These are phyloP conservation scores for Dendrobium catenatum DNA, from an alignment of 106 monocot species.

Conservation along the genomic window DNA sequence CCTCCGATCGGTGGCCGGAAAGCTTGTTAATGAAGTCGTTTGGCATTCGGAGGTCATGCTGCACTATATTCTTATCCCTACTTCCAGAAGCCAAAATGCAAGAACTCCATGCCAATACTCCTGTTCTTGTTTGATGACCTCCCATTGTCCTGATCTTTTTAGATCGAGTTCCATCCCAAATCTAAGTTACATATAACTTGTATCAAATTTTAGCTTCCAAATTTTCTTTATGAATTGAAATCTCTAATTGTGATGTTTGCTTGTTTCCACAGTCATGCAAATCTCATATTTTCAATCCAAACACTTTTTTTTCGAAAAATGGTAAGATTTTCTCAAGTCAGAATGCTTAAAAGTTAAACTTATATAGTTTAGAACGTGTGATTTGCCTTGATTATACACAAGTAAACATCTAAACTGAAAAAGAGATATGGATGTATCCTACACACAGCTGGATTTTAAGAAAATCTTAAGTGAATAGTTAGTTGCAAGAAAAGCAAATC, in stretches of 20 bases:
- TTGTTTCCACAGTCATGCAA: neutral
- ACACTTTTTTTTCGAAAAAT: neutral
- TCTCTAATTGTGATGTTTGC: neutral
- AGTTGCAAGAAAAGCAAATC: neutral
- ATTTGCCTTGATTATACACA: neutral
- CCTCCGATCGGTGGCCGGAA: conserved; percentile 87
- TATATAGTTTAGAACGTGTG: neutral
- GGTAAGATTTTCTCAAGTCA: neutral
- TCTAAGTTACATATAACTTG: conserved; percentile 30
- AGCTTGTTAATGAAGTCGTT: conserved; percentile 69
- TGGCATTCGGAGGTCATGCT: conserved; percentile 79
- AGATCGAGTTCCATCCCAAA: conserved; percentile 77
- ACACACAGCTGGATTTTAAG: neutral
- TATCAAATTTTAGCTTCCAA: neutral
- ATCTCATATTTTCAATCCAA: neutral
- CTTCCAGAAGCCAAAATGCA: conserved; percentile 87
- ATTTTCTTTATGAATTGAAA: neutral
- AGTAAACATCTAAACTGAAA: neutral
- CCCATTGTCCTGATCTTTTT: conserved; percentile 71
- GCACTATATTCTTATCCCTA: conserved; percentile 86
- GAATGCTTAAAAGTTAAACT: neutral
- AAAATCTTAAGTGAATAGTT: neutral
- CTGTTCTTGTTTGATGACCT: conserved; percentile 85
- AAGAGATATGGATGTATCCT: neutral
- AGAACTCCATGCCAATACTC: conserved; percentile 90